A percentile compares a stretch with the other conserved stretches of the same genome.
Evolutionary conservation across 2,329 filamentous ascomycete genomes (phyloP).

Genomic region (Torrubiella hemipterigena): DNA sequence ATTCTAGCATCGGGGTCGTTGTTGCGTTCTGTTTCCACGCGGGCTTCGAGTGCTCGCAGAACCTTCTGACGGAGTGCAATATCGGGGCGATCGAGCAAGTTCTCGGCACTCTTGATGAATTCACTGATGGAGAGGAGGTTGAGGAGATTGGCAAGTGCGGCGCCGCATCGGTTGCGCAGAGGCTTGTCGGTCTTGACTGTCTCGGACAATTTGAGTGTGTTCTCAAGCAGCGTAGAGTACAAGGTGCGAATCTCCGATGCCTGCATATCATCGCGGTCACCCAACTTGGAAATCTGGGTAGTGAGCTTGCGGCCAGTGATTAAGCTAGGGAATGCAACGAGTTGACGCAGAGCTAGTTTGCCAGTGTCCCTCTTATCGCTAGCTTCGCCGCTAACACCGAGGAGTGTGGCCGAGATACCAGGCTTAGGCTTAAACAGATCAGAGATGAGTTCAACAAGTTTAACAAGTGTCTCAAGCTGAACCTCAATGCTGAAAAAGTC

Average conservation of each 20-base stretch:
- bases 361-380: conserved; percentile 34
- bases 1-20: conserved; percentile 56
- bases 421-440: conserved; percentile 70
- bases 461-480: conserved; percentile 69
- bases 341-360: conserved; percentile 39
- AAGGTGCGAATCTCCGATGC: conserved; percentile 53
- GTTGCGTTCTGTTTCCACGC: conserved; percentile 62
- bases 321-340: conserved; percentile 45
- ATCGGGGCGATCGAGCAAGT: conserved; percentile 64
- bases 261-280: conserved; percentile 53
- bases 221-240: conserved; percentile 58
- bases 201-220: conserved; percentile 54
- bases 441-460: conserved; percentile 60
- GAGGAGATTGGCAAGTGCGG: conserved; percentile 68
- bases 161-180: conserved; percentile 48
- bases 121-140: conserved; percentile 76
- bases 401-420: conserved; percentile 57
- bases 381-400: conserved; percentile 45
- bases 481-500: conserved; percentile 59
- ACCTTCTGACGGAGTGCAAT: conserved; percentile 69
- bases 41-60: conserved; percentile 66
- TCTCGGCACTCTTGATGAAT: conserved; percentile 80
- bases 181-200: conserved; percentile 43
- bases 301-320: conserved; percentile 46
- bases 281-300: conserved; percentile 40